Base-by-base conservation (phyloP, 2,329 filamentous ascomycete genomes). In the Fusarium sp. region DNA sequence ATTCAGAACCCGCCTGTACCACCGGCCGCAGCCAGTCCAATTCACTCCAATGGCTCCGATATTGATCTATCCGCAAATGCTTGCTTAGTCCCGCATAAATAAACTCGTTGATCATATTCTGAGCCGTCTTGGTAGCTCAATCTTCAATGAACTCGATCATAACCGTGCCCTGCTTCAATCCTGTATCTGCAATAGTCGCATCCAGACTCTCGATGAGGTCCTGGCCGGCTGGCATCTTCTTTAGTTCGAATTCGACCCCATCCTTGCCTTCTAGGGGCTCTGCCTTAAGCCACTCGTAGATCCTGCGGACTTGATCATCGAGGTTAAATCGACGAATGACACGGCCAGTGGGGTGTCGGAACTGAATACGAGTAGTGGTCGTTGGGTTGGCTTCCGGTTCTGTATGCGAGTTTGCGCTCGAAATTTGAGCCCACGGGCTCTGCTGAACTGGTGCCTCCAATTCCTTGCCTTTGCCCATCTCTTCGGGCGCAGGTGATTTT, bases 271-370 rank as follows among this genome's bases (percentile, higher is more conserved):
- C 89, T 44, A 96, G 76, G 2, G 93, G 91, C 57, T 90, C 87
- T 1, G 93, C 89, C 79, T 98, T 99, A 64, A 99, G 86, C 92
- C 93, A 99, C 78, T 99, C 95, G 75, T 94, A 99, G 41, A 99
- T 88, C 11, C 91, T 86, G 51, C 87, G 84, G 11, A 99, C 93
- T 1, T 84, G 81, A 54, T 99, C 95, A 13, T 84, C 76, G 4
- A 93, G 76, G 9, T 82, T 80, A 76, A 99, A 99, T n/a, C 92
- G 86, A 27, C 93, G 88, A 56, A 99, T 93, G 9, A 97, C 84
- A 15, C 94, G 88, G 2, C 93, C 93, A 10, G 86, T 89, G 1
- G 93, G 88, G 69, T 97, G 91, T 57, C 91, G 86, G 78, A 99
- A 96, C 73, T 98, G 95, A 66, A 99, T 96, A 46, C 94, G 87